Evolutionary conservation across 2,329 filamentous ascomycete genomes (phyloP).

Genomic region (Cytospora piceicola): DNA sequence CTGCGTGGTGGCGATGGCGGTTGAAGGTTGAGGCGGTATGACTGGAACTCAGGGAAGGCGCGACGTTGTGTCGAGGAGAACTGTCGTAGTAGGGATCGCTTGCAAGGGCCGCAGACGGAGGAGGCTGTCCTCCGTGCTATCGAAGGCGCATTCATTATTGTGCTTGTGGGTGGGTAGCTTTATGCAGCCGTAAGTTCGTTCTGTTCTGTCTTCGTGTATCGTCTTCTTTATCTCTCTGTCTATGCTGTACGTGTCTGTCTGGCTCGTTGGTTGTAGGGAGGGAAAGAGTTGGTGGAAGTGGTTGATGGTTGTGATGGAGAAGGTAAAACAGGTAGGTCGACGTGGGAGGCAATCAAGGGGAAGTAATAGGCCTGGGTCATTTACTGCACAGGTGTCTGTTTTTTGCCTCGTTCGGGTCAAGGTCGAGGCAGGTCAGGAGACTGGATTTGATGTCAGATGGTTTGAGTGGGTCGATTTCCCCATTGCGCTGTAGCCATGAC

Average conservation of each 20-base stretch:
- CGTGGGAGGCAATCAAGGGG: background rate
- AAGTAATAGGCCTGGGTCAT: background rate
- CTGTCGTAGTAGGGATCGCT: slow-evolving; percentile 48
- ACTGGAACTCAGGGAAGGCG: slow-evolving; percentile 49
- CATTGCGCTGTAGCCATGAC: slow-evolving; percentile 9
- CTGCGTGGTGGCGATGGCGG: slow-evolving; percentile 46
- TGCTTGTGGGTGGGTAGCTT: background rate
- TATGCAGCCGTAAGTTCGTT: background rate
- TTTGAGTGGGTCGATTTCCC: slow-evolving; percentile 19
- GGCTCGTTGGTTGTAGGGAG: background rate
- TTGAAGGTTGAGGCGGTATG: slow-evolving; percentile 54
- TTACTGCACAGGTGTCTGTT: background rate
- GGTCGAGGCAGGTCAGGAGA: background rate
- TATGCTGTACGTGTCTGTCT: background rate
- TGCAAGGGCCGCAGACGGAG: slow-evolving; percentile 46
- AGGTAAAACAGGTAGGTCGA: background rate
- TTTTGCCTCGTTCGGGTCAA: background rate
- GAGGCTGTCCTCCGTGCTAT: slow-evolving; percentile 41
- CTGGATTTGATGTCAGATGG: slow-evolving; percentile 19
- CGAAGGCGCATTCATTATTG: slow-evolving; percentile 48
- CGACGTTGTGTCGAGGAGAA: slow-evolving; percentile 43
- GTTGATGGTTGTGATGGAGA: background rate
- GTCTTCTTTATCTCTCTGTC: background rate
- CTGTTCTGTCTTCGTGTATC: background rate
- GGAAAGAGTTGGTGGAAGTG: background rate